phyloP scores from a whole-genome alignment of 1,139 yeast genomes.

The Suhomyces coccinellae region DNA sequence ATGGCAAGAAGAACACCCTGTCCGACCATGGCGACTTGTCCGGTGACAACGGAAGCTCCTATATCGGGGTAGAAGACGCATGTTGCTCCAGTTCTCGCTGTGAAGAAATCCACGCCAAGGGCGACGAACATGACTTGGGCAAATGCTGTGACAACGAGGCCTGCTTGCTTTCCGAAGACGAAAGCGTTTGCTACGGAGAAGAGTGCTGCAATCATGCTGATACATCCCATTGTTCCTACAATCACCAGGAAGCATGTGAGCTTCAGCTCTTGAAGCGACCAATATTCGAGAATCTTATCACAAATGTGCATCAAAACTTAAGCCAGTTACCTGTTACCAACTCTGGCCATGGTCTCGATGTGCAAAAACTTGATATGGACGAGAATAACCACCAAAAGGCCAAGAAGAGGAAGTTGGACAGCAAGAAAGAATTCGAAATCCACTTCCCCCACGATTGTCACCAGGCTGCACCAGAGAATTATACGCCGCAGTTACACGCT shows the following conservation, averaged over 20 bases:
- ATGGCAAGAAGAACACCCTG: constrained; percentile 13
- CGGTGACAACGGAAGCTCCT: constrained; percentile 3
- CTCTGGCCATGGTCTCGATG: neutral
- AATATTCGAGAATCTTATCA: constrained; percentile 38
- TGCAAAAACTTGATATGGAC: no score
- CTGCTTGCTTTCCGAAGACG: constrained; percentile 2
- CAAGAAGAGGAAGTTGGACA: constrained; percentile 15
- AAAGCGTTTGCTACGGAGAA: neutral
- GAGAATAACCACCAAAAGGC: neutral
- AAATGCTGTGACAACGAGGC: constrained; percentile 10
- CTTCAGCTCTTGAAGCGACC: constrained; percentile 25
- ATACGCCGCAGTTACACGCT: neutral
- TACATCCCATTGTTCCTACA: neutral
- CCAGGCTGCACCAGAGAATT: constrained; percentile 15
- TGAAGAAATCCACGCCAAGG: constrained; percentile 12
- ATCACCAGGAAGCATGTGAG: constrained; percentile 28
- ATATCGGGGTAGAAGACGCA: constrained; percentile 2
- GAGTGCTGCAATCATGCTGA: constrained; percentile 1
- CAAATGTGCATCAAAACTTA: constrained; percentile 33
- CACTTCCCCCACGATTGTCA: constrained; percentile 46
- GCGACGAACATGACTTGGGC: constrained; percentile 7
- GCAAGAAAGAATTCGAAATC: constrained; percentile 20
- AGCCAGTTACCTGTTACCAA: constrained; percentile 1
- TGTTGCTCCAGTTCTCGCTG: constrained; percentile 24
- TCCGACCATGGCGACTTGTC: constrained; percentile 2